Evolutionary conservation across 306 rosid genomes (phyloP).

Genomic region (Sechiopsis laciniata): DNA sequence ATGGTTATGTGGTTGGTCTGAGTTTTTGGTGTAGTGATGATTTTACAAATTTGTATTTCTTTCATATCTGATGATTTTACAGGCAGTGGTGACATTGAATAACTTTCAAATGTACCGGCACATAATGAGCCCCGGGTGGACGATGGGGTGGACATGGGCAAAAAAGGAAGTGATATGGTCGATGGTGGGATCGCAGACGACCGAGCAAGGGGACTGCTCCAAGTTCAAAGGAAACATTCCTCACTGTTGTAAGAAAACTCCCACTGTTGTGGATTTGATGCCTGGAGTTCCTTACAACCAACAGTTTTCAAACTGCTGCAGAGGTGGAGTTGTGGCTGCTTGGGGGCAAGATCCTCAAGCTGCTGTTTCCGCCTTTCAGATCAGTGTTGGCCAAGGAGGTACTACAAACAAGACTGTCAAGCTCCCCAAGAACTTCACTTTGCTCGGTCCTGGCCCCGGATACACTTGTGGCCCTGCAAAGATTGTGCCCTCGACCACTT

Average conservation of each 20-base stretch:
- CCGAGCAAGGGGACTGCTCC: slow-evolving; percentile 96
- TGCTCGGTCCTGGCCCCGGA: slow-evolving; percentile 86
- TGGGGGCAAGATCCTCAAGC: slow-evolving; percentile 92
- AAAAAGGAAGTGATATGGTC: slow-evolving; percentile 88
- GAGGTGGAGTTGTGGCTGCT: slow-evolving; percentile 82
- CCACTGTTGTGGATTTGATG: slow-evolving; percentile 75
- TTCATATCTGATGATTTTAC: neutral
- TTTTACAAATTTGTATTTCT: neutral
- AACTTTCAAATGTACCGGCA: slow-evolving; percentile 90
- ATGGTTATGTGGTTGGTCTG: slow-evolving; percentile 64
- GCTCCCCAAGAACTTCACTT: slow-evolving; percentile 79
- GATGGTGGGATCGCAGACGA: slow-evolving; percentile 66
- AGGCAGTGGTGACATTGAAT: slow-evolving; percentile 69
- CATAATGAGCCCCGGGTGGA: slow-evolving; percentile 89
- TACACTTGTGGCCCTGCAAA: slow-evolving; percentile 91
- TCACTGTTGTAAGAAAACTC: slow-evolving; percentile 81
- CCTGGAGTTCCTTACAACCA: slow-evolving; percentile 97
- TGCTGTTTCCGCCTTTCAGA: slow-evolving; percentile 71
- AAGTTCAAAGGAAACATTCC: slow-evolving; percentile 72
- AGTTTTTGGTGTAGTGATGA: neutral
- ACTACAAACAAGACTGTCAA: slow-evolving; percentile 77
- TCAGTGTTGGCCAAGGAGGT: slow-evolving; percentile 78
- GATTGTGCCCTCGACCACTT: slow-evolving; percentile 69
- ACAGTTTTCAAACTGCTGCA: slow-evolving; percentile 79
- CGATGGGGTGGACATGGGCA: slow-evolving; percentile 91